Base-by-base conservation (phyloP, 331 rosid genomes). In the Pyrus hybrid region DNA sequence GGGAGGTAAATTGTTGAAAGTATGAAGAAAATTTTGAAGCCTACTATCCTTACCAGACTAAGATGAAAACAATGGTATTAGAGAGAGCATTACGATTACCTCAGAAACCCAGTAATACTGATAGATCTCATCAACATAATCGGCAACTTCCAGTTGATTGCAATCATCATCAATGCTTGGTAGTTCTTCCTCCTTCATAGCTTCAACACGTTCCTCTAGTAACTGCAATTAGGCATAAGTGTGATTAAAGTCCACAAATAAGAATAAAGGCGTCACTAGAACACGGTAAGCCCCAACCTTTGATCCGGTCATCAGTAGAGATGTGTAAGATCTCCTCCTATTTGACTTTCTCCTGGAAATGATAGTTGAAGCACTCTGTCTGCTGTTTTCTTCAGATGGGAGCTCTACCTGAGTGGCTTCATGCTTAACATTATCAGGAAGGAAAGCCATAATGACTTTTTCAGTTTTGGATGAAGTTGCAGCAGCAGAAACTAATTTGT, bases 141-240 rank as follows among this genome's bases (percentile, higher is more conserved):
- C 96, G 64, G 93, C 83, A 74, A 93, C 97, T 86, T 93, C 98
- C 71, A 89, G 89, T 80, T 93, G 97, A 80, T 93, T 88, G 80
- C 82, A 25, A 63, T 78, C 79, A 85, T 91, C 77, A 81, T 93
- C 98, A 51, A 93, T 89, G 72, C 70, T 86, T 53, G 96, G 96
- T 7, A 91, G 85, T 75, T 81, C 82, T 67, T 87, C 86, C 35
- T 75, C 77, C 87, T 84, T 77, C 54, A 61, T 35, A 53, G 35
- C 88, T 67, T 81, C 83, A 41, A 71, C 81, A 77, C 77, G 77
- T 78, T 76, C 86, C 80, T 89, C 88, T 61, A 89, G 83, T 83
- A 89, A 65, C 98, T 91, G 89, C 75, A 86, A 80, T 76, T 23
- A 35, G 76, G 73, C 32, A 30, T 35, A 76, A 30, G 41, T 70